These are phyloP conservation scores for Aspergillus jensenii DNA, from an alignment of 2,329 filamentous ascomycete genomes.

Conservation along the genomic window DNA sequence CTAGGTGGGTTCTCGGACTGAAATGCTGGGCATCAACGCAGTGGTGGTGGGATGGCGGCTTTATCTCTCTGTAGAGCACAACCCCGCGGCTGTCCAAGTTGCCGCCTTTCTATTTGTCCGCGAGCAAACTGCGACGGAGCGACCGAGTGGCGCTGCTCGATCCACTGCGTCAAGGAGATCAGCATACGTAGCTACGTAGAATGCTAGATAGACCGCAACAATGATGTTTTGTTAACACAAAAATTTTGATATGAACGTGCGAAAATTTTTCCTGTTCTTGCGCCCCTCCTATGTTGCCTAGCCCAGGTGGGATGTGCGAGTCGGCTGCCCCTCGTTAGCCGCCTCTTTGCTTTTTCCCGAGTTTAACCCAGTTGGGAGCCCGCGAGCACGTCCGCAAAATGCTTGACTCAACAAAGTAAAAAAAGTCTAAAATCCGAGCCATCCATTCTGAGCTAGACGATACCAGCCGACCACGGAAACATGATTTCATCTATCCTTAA, in stretches of 20 bases:
- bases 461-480: neutral
- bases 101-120: constrained; percentile 16
- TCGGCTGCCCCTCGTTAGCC: constrained; percentile 13
- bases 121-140: constrained; percentile 16
- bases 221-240: constrained; percentile 5
- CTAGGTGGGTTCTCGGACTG: constrained; percentile 20
- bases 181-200: constrained; percentile 3
- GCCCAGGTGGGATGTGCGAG: constrained; percentile 7
- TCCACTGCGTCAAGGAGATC: constrained; percentile 19
- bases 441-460: neutral
- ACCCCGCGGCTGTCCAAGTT: constrained; percentile 22
- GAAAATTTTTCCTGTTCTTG: constrained; percentile 9
- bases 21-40: constrained; percentile 42
- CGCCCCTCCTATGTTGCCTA: constrained; percentile 9
- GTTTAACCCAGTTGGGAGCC: neutral
- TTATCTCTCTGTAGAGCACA: constrained; percentile 21
- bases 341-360: constrained; percentile 2
- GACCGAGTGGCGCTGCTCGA: constrained; percentile 20
- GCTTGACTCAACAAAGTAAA: neutral
- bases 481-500: neutral
- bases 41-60: constrained; percentile 18
- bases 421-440: constrained; percentile 2
- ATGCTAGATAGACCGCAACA: constrained; percentile 2
- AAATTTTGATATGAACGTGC: neutral
- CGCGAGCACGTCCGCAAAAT: neutral